A percentile compares a stretch with the other conserved stretches of the same genome.
These are phyloP conservation scores for Pholiota conissans DNA, from an alignment of 768 basidiomycete species.

Conservation along the genomic window DNA sequence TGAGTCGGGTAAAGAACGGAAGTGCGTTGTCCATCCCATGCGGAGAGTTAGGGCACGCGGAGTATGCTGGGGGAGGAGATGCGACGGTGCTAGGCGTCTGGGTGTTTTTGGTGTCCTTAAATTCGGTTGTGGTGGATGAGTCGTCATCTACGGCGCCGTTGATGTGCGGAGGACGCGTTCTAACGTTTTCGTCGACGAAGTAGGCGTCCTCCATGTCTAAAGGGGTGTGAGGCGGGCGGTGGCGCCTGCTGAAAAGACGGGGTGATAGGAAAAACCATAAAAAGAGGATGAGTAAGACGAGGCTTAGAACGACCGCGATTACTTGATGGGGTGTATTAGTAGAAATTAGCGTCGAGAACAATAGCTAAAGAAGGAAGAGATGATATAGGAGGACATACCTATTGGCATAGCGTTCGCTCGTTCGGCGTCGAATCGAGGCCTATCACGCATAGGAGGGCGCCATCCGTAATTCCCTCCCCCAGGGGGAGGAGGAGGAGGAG, in stretches of 20 bases:
- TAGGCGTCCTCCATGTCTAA: constrained; percentile 4
- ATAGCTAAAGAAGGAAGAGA: background rate
- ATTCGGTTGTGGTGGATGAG: too few relatives aligned
- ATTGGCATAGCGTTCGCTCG: constrained; percentile 1
- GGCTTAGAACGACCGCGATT: constrained; percentile 10
- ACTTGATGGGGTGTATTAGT: constrained; percentile 2
- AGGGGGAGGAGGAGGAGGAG: background rate
- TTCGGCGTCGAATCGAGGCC: background rate
- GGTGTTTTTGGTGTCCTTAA: background rate
- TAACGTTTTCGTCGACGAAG: background rate
- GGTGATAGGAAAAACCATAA: constrained; percentile 16
- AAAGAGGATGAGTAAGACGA: constrained; percentile 8
- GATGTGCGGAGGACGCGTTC: background rate
- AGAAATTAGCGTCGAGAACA: too few relatives aligned
- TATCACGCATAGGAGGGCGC: background rate
- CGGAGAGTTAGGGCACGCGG: background rate
- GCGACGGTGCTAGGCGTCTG: background rate
- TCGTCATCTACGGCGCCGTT: background rate
- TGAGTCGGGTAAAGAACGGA: background rate
- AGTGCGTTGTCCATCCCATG: background rate
- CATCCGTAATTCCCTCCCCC: background rate
- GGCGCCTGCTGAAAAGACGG: background rate
- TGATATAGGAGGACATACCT: background rate
- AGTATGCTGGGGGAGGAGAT: constrained; percentile 2
- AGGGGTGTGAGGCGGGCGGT: background rate